Evolutionary conservation across 768 basidiomycete species (phyloP), one percentile per base, ranked within the genome.

Genomic region (Tricholoma flavovirens): DNA sequence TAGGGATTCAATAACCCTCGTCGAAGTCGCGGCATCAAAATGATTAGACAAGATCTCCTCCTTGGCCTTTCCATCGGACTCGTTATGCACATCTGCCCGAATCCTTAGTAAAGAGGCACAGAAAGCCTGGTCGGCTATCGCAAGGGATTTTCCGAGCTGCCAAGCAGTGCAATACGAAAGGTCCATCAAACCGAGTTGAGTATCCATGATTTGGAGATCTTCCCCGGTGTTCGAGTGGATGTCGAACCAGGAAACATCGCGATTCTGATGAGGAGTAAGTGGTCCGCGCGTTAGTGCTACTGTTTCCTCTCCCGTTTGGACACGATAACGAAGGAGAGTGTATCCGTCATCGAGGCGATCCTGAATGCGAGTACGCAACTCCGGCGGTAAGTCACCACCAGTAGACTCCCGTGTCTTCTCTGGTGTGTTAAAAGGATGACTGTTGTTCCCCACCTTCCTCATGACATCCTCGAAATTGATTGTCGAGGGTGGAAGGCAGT

Each of bases 121-220:
- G 29, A 54, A 54, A 12, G 36, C 40, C 24, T 43, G 53, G 22
- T 54, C 42, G 17, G 53, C 53, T 4, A 54, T 54, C 6, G 53
- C 53, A 29, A 54, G 53, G 15, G 53, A 22, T 21, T 54, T 54
- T 24, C 53, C 53, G 2, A 54, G 40, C 36, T 54, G 53, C 53
- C 53, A 54, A 43, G 53, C 53, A 30, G 53, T 11, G 6, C 40
- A 54, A 21, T 54, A 54, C n/a, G 53, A 43, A 32, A 54, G 24
- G 14, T 54, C 53, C 15, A 54, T 54, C 29, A 54, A 10, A 12
- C 53, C 53, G 9, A 54, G 11, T 14, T 14, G 14, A n/a, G 35
- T 21, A 43, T 54, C 53, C 15, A 54, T 40, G 9, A 54, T 54
- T 4, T 54, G 53, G 24, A 54, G 53, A 29, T 54, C 53, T 12